Base-by-base conservation (phyloP, 495 filamentous ascomycete species). In the Penicillium coffeae region DNA sequence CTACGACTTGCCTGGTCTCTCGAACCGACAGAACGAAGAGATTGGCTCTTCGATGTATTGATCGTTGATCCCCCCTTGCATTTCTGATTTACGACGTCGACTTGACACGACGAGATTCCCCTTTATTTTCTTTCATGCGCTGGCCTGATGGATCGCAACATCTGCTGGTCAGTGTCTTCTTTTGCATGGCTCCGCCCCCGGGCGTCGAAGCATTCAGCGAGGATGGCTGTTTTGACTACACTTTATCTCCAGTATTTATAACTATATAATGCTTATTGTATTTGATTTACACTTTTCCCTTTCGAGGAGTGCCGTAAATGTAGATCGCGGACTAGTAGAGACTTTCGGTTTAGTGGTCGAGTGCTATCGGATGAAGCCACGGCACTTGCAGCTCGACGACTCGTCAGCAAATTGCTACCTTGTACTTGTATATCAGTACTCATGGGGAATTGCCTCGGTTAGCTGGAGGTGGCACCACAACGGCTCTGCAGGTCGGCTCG, bases 141-240 rank as follows among this genome's bases (percentile, higher is more conserved):
- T 21, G 20, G 36, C 45, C 16, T 25, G 27, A 16, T 39, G 32
- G 47, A 40, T 37, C 33, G 13, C 35, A 38, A 40, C 40, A 40
- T 46, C 18, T 34, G 36, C 20, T 5, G 14, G 25, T 13, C 9
- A 34, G 38, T 51, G 40, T 30, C 51, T 14, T 50, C 42, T 46
- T 53, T 54, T 52, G 50, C 59, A 62, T 59, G 35, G 58, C 48
- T 53, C 47, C 47, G 43, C 38, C 43, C 42, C 25, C 47, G 42
- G 38, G 48, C 42, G 45, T 51, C 41, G 36, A 41, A 51, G 60
- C 60, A 54, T 59, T 58, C 54, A 63, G 65, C 64, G 59, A 54
- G 54, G 52, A 55, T 55, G 46, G 54, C 50, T 52, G 38, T 45
- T 37, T 52, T 35, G 13, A 22, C 32, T 42, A 32, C 18, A 15